These are phyloP conservation scores for Knufia fluminis DNA, from an alignment of 2,329 filamentous ascomycete genomes.

Conservation along the genomic window DNA sequence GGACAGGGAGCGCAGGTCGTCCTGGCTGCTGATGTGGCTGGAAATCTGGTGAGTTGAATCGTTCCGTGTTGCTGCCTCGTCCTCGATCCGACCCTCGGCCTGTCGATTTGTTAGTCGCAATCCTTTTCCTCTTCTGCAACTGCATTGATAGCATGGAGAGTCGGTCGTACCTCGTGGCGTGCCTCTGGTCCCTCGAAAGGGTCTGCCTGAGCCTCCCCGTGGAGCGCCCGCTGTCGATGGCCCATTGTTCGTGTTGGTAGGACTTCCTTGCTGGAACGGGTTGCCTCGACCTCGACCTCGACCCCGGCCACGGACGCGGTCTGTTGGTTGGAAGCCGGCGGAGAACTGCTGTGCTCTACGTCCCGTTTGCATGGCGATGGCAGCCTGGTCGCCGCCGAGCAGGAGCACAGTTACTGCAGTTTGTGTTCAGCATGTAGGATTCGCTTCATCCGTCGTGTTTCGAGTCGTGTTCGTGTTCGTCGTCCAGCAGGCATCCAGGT, in stretches of 20 bases:
- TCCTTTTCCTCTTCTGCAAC: no score
- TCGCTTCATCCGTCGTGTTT: background rate
- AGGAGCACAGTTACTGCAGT: background rate
- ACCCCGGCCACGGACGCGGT: constrained; percentile 1
- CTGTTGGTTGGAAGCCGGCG: background rate
- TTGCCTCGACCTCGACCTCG: constrained; percentile 4
- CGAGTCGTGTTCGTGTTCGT: background rate
- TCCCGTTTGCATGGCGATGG: constrained; percentile 1
- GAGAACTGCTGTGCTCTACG: background rate
- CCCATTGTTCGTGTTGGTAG: background rate
- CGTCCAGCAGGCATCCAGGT: no score
- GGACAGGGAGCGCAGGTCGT: constrained; percentile 10
- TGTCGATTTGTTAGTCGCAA: constrained; percentile 1
- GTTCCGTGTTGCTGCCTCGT: constrained; percentile 15
- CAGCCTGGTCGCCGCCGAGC: constrained; percentile 4
- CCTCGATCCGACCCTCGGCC: constrained; percentile 13
- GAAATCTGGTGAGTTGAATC: constrained; percentile 14
- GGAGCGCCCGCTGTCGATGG: background rate
- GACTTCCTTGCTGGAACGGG: background rate
- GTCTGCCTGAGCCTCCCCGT: background rate
- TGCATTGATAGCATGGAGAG: background rate
- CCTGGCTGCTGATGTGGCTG: background rate
- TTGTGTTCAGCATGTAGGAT: constrained; percentile 4
- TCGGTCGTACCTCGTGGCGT: background rate
- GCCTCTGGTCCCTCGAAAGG: constrained; percentile 1